A percentile compares a stretch with the other conserved stretches of the same genome.
Conservation (phyloP, 2,329 filamentous ascomycete species). For the Metarhizium guizhouense region DNA sequence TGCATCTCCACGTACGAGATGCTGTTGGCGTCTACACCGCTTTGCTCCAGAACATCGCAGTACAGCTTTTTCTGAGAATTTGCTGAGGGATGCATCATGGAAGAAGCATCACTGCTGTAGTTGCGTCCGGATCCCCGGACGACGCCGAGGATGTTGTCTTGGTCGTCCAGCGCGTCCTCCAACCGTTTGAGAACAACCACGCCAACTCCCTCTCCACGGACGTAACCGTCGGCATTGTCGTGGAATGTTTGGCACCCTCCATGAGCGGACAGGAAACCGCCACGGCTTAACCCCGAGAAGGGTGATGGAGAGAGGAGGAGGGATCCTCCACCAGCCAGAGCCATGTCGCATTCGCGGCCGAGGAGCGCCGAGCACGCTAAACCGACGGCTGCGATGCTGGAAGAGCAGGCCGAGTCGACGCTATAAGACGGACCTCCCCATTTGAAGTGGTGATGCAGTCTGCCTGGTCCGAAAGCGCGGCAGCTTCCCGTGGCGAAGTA, state of each 20-base stretch:
- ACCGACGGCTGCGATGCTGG: neutral
- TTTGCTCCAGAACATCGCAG: slow-evolving; percentile 57
- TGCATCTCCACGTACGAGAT: slow-evolving; percentile 84
- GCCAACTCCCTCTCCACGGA: slow-evolving; percentile 67
- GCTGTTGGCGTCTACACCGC: slow-evolving; percentile 65
- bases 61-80: slow-evolving; percentile 66
- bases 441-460: slow-evolving; percentile 2
- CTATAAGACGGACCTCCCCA: neutral
- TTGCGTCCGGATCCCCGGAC: slow-evolving; percentile 70
- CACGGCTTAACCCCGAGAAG: neutral
- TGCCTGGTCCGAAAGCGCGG: slow-evolving; percentile 2
- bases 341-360: neutral
- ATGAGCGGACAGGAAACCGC: slow-evolving; percentile 28
- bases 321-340: neutral
- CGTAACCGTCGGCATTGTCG: slow-evolving; percentile 64
- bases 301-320: neutral
- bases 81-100: slow-evolving; percentile 73
- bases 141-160: slow-evolving; percentile 65
- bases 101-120: slow-evolving; percentile 70
- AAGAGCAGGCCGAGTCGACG: slow-evolving; percentile 5
- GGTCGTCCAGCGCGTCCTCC: slow-evolving; percentile 64
- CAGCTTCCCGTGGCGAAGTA: neutral
- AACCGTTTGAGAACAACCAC: slow-evolving; percentile 69
- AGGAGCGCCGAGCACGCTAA: neutral
- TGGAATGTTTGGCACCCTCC: neutral